Evolutionary conservation across 148 eudicot species (phyloP), one percentile per base, ranked within the genome.

Genomic region (Fagopyrum esculentum): DNA sequence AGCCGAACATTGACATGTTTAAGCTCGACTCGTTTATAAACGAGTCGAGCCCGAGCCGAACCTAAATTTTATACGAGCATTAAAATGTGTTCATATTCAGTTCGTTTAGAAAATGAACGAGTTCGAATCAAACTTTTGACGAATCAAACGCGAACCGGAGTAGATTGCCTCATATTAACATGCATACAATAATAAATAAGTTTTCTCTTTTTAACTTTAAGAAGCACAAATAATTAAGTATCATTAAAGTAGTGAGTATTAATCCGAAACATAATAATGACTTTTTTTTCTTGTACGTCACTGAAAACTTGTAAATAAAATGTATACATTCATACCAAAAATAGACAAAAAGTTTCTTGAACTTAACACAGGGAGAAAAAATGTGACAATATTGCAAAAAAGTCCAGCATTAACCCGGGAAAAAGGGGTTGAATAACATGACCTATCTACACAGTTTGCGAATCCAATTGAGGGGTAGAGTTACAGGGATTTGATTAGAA

Each of bases 371-470:
- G 35, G 8, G 5, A 57, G 26, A 57, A 57, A 57, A 57, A 16
- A 16, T n/a, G 6, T 4, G 19, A 6, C 26, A 17, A 16, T 57
- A 22, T 61, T 61, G 68, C 57, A 52, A 52, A 52, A 57, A 57
- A 57, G 10, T 19, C 68, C 13, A 61, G 68, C 68, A 61, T 61
- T 0, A 61, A 61, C 4, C 68, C 44, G 68, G 68, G 43, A 9
- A 61, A 61, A 61, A 61, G 68, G 68, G 68, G 68, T 43, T 29
- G 12, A 29, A 61, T 61, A 61, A 61, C 7, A 26, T 61, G 68
- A 9, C 43, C 68, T 61, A 61, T 2, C 10, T 61, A 29, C 63
- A 17, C 44, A 26, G 7, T 16, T 61, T 61, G 43, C 30, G 43
- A 61, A 26, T 9, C 43, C 10, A 9, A 29, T 26, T 29, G 5